A percentile compares a stretch with the other conserved stretches of the same genome.
phyloP scores from a whole-genome alignment of 2,329 filamentous ascomycete genomes.

The Cladorrhinum sp. region DNA sequence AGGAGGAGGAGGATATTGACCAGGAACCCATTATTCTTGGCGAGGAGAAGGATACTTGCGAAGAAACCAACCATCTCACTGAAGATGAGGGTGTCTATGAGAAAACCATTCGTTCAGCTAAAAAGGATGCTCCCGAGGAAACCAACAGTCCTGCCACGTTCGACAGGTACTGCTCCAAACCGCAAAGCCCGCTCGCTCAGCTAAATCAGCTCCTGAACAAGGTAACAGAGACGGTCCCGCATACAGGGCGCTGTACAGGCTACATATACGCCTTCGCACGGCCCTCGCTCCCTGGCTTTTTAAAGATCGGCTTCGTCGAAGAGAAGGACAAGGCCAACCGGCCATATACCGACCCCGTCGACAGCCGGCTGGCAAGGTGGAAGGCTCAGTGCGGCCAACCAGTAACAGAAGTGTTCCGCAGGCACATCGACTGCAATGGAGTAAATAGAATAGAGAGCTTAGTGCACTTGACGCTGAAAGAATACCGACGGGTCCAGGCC shows the following conservation, averaged over 20 bases:
- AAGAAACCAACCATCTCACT: too few species aligned
- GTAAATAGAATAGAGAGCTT: background rate
- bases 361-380: background rate
- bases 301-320: slow-evolving; percentile 3
- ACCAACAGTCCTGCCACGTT: background rate
- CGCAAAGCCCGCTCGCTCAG: too few species aligned
- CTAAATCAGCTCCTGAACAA: too few species aligned
- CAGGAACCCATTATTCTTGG: too few species aligned
- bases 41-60: too few species aligned
- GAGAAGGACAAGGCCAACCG: background rate
- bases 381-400: background rate
- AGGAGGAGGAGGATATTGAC: too few species aligned
- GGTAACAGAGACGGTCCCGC: background rate
- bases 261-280: slow-evolving; percentile 4
- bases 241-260: background rate
- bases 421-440: background rate
- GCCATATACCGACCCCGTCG: background rate
- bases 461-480: slow-evolving; percentile 5
- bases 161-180: too few species aligned
- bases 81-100: too few species aligned
- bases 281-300: background rate
- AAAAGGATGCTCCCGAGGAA: background rate
- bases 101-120: too few species aligned
- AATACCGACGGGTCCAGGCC: background rate
- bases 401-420: background rate